phyloP scores from a whole-genome alignment of 345 rosid genomes.

The Aethionema arabicum region DNA sequence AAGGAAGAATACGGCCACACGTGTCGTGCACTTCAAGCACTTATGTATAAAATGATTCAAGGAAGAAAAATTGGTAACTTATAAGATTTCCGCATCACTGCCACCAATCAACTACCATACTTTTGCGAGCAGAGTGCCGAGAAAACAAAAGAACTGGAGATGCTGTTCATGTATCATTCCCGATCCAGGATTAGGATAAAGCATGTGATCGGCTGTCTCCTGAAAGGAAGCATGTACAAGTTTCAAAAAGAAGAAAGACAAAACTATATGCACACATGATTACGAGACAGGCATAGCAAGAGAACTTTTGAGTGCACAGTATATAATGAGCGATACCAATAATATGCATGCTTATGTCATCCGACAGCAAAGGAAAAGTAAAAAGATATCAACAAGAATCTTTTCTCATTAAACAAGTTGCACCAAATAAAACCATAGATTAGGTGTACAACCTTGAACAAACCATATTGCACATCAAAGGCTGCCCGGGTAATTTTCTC shows the following conservation, averaged over 20 bases:
- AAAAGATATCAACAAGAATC: too few relatives aligned
- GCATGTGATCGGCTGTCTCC: conserved; percentile 97
- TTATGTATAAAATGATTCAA: not conserved
- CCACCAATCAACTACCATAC: conserved; percentile 40
- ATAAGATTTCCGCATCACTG: conserved; percentile 12
- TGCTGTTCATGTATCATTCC: conserved; percentile 96
- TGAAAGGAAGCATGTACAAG: conserved; percentile 39
- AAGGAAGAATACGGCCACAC: not conserved
- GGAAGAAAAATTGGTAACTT: conserved; percentile 17
- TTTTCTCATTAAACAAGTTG: not conserved
- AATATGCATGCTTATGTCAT: too few relatives aligned
- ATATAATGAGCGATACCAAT: too few relatives aligned
- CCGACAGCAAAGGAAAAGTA: too few relatives aligned
- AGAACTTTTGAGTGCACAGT: not conserved
- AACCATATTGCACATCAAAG: conserved; percentile 93
- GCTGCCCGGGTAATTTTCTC: conserved; percentile 97
- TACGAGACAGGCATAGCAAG: conserved; percentile 7
- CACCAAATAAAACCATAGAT: too few relatives aligned
- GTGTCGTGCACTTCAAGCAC: not conserved
- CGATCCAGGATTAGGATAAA: conserved; percentile 98
- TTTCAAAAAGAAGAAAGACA: conserved; percentile 5
- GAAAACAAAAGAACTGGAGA: conserved; percentile 93
- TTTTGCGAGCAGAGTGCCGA: conserved; percentile 90
- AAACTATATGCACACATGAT: conserved; percentile 20
- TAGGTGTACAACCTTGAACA: conserved; percentile 74